Percentiles rank a stretch among this genome's conserved stretches.
Conservation (phyloP, 805 yeast species). For the Myxozyma nipponensis region DNA sequence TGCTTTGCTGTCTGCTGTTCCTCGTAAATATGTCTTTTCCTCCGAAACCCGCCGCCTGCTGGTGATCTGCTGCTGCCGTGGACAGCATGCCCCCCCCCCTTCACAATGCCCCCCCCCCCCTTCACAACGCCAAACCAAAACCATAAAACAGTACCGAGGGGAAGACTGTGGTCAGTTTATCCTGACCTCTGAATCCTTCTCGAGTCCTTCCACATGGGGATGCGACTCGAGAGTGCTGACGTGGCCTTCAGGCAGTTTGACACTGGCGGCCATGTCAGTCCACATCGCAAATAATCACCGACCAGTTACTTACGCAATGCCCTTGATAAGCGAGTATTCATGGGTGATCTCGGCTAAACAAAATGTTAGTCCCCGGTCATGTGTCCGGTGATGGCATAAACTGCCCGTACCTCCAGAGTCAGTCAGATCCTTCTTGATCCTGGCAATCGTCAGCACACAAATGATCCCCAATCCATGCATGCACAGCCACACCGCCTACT, state of each 20-base stretch:
- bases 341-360: slow-evolving; percentile 25
- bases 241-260: slow-evolving; percentile 23
- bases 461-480: neutral
- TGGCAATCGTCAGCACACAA: slow-evolving; percentile 1
- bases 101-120: no score
- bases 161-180: neutral
- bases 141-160: neutral
- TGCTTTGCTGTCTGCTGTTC: no score
- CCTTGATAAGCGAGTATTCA: slow-evolving; percentile 31
- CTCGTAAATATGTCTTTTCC: no score
- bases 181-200: slow-evolving; percentile 31
- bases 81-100: no score
- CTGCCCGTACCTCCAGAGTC: slow-evolving; percentile 25
- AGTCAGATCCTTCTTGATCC: slow-evolving; percentile 23
- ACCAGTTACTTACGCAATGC: slow-evolving; percentile 27
- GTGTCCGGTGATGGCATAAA: neutral
- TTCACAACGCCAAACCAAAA: neutral
- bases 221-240: slow-evolving; percentile 22
- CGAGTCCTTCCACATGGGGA: slow-evolving; percentile 27
- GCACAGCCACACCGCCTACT: slow-evolving; percentile 13
- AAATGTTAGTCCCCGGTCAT: neutral
- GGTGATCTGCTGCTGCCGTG: no score
- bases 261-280: slow-evolving; percentile 9
- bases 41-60: no score
- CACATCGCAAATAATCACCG: no score